Conservation (phyloP, 345 rosid species). For the Rhizophora mangle region DNA sequence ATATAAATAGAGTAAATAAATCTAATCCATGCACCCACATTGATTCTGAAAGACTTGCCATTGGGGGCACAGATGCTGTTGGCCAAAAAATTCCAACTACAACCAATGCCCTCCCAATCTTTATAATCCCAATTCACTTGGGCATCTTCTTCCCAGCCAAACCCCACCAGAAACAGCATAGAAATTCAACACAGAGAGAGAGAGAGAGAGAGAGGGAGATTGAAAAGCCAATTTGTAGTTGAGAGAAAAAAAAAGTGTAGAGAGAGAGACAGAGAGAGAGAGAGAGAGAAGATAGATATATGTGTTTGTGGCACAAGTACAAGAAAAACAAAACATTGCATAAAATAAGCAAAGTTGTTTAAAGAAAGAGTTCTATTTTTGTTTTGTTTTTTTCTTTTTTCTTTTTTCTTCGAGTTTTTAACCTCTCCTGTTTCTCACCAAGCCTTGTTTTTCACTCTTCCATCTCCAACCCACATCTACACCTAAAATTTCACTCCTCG, state of each 20-base stretch:
- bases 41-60: conserved; percentile 6
- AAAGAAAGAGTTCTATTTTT: too few species aligned
- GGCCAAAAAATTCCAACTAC: conserved; percentile 37
- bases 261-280: background rate
- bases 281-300: conserved; percentile 1
- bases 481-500: background rate
- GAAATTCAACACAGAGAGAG: background rate
- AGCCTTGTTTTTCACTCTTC: conserved; percentile 45
- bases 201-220: background rate
- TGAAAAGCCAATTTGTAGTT: too few species aligned
- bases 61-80: conserved; percentile 29
- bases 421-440: background rate
- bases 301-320: conserved; percentile 18
- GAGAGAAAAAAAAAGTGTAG: background rate
- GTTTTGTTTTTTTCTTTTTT: background rate
- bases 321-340: conserved; percentile 25
- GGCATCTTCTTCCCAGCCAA: conserved; percentile 18
- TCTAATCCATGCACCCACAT: background rate
- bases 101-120: conserved; percentile 27
- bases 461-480: background rate
- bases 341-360: conserved; percentile 11
- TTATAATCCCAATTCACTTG: conserved; percentile 34
- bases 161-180: background rate
- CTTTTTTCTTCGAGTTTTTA: background rate
- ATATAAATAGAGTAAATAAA: background rate